A percentile compares a stretch with the other conserved stretches of the same genome.
phyloP scores from a whole-genome alignment of 345 rosid genomes.

The Salix purpurea region DNA sequence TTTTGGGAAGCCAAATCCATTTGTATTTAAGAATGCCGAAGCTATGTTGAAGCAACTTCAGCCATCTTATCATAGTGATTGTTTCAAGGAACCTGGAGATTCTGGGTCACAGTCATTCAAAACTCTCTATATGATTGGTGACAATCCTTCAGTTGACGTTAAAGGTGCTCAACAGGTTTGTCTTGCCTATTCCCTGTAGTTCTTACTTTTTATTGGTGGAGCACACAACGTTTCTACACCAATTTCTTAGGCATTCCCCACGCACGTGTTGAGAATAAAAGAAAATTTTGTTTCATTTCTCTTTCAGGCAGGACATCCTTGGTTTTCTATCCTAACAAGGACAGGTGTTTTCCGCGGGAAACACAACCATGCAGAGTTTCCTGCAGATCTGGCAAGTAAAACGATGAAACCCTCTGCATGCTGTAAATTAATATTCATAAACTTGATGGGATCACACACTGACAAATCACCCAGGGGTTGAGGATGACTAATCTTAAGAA shows the following conservation, averaged over 20 bases:
- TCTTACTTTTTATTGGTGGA: neutral
- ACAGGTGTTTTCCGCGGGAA: slow-evolving; percentile 41
- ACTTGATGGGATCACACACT: neutral
- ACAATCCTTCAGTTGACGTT: slow-evolving; percentile 43
- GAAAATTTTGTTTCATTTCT: neutral
- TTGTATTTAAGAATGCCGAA: slow-evolving; percentile 42
- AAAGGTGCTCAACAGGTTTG: slow-evolving; percentile 39
- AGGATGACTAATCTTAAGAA: neutral
- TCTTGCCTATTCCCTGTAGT: neutral
- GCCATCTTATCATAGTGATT: slow-evolving; percentile 2
- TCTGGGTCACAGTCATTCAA: slow-evolving; percentile 14
- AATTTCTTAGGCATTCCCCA: neutral
- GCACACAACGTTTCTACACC: neutral
- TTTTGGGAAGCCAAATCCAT: slow-evolving; percentile 47
- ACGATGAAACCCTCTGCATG: too few relatives aligned
- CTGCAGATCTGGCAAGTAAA: slow-evolving; percentile 42
- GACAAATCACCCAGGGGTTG: neutral
- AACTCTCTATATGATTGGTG: slow-evolving; percentile 48
- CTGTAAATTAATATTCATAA: neutral
- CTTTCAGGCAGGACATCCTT: slow-evolving; percentile 43
- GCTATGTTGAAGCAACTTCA: slow-evolving; percentile 30
- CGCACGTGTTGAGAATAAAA: neutral
- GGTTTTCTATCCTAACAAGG: slow-evolving; percentile 51
- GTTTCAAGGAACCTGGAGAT: slow-evolving; percentile 9
- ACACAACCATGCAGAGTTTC: slow-evolving; percentile 32